These are phyloP conservation scores for Leishmania gerbilli DNA, from an alignment of 208 protist species.

Conservation along the genomic window DNA sequence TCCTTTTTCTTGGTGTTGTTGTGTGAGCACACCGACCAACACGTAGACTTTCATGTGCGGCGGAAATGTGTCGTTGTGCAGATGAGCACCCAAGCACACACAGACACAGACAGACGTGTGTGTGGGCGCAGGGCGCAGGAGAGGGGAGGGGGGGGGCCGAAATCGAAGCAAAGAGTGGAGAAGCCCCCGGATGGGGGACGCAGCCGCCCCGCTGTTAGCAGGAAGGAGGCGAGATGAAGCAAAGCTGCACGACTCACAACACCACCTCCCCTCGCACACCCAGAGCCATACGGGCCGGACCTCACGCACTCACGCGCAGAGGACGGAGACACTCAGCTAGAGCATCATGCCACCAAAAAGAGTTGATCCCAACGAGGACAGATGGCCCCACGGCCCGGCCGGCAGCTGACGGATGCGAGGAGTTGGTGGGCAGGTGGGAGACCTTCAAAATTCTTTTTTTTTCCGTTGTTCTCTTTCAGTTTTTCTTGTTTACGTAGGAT, in stretches of 20 bases:
- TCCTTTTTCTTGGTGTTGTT: background rate
- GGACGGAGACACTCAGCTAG: background rate
- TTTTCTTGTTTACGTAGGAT: conserved; percentile 3
- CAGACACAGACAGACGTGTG: background rate
- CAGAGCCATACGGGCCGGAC: background rate
- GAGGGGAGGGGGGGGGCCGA: background rate
- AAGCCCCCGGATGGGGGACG: background rate
- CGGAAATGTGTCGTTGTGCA: background rate
- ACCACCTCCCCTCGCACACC: background rate
- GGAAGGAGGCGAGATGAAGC: background rate
- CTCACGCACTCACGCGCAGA: background rate
- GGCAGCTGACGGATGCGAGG: background rate
- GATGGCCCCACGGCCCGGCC: background rate
- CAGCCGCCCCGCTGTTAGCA: background rate
- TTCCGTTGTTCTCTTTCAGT: background rate
- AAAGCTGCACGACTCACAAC: background rate
- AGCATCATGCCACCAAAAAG: background rate
- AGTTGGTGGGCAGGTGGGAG: background rate
- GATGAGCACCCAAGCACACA: background rate
- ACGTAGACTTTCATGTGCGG: background rate
- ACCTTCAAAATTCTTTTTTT: background rate
- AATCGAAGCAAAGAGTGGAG: background rate
- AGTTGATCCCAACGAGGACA: background rate
- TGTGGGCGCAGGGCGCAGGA: background rate
- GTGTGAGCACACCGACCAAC: background rate